Conservation (phyloP, 352 stramenopile genomes). For the Pythium volutum region DNA sequence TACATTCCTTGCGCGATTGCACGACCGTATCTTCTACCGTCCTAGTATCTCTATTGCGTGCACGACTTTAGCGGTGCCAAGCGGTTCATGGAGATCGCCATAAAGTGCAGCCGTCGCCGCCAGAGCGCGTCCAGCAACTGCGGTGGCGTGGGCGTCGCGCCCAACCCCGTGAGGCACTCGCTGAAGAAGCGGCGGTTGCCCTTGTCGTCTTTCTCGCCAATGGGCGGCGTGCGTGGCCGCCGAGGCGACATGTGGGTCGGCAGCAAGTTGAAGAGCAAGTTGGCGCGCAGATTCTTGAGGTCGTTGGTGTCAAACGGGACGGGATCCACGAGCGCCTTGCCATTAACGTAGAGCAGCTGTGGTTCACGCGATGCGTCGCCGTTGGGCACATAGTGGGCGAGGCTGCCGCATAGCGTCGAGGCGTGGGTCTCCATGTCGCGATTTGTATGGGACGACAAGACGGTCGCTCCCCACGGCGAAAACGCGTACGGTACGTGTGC, state of each 20-base stretch:
- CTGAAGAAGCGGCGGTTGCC: constrained; percentile 31
- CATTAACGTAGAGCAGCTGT: constrained; percentile 60
- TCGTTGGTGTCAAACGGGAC: constrained; percentile 41
- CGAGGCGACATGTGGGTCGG: constrained; percentile 50
- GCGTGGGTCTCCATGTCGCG: constrained; percentile 51
- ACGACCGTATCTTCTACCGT: background rate
- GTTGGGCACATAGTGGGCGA: constrained; percentile 53
- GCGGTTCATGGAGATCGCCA: constrained; percentile 35
- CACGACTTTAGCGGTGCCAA: background rate
- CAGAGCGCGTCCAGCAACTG: constrained; percentile 29
- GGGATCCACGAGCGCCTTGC: constrained; percentile 47
- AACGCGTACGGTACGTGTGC: constrained; percentile 59
- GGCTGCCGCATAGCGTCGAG: constrained; percentile 60
- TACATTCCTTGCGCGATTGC: background rate
- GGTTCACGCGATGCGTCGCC: constrained; percentile 10
- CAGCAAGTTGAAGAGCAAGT: constrained; percentile 39
- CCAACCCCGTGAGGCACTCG: constrained; percentile 46
- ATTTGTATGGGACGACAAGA: constrained; percentile 47
- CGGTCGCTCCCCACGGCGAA: constrained; percentile 60
- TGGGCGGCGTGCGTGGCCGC: constrained; percentile 25
- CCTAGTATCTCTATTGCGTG: background rate
- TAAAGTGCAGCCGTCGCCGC: constrained; percentile 36
- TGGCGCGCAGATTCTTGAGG: constrained; percentile 23
- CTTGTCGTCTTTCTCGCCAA: constrained; percentile 5
- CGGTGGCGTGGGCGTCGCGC: constrained; percentile 28